Evolutionary conservation across 352 stramenopile species (phyloP), one percentile per base, ranked within the genome.

Genomic region (Pythium pectinolyticum): DNA sequence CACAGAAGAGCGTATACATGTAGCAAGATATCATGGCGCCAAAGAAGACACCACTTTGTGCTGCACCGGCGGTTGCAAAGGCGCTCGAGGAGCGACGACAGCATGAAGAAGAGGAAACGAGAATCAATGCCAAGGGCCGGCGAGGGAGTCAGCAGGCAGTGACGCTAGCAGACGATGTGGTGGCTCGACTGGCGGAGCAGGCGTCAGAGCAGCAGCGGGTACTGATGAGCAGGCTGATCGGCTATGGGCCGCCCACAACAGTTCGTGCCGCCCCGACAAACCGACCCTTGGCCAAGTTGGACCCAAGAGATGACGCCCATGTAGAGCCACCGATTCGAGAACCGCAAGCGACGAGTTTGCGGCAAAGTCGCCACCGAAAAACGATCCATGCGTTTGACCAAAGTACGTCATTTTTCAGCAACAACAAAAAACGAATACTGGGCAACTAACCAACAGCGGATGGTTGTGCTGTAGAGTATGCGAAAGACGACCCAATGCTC

Each of bases 401-500:
- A 31, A 71, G 63, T 71, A 55, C 17, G 63, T 35, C 3, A 22
- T 43, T 2, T 24, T 52, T 4, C 4, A 6, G 5, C 48, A 14
- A 27, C 19, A 11, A 24, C 14, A n/a, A n/a, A n/a, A n/a, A n/a
- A n/a, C n/a, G n/a, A n/a, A n/a, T n/a, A n/a, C n/a, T n/a, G n/a
- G n/a, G n/a, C n/a, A n/a, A n/a, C n/a, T n/a, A n/a, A n/a, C 11
- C 20, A n/a, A 43, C 35, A 17, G 35, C 7, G 5, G 17, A 2
- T 24, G 22, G 7, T 35, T 12, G 14, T 28, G 8, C 34, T 2
- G 30, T 28, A 89, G 80, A 86, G 57, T 87, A 87, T 34, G 73
- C 57, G 10, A 66, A 55, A 7, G 43, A 79, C 47, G 75, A 89
- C 34, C 54, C 58, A 17, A 50, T 89, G 31, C 70, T 86, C 40